A percentile compares a stretch with the other conserved stretches of the same genome.
phyloP scores from a whole-genome alignment of 83 land plant genomes.

The Diphasiastrum complanatum region DNA sequence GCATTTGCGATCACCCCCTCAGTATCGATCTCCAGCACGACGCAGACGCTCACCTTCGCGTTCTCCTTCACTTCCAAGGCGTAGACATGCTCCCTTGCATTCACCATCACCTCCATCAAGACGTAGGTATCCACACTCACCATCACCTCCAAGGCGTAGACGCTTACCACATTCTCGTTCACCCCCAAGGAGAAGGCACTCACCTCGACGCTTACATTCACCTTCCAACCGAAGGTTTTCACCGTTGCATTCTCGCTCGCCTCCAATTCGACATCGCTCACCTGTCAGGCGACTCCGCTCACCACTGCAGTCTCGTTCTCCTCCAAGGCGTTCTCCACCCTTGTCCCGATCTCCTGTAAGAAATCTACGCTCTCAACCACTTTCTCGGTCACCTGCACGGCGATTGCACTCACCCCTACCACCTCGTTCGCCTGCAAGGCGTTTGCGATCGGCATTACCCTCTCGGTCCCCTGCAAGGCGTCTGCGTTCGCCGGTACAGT shows the following conservation, averaged over 20 bases:
- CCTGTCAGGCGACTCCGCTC: background rate
- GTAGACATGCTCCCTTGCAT: conserved; percentile 30
- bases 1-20: background rate
- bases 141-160: conserved; percentile 16
- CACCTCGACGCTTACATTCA: conserved; percentile 39
- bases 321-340: no score
- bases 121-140: background rate
- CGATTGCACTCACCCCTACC: conserved; percentile 1
- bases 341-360: no score
- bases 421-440: no score
- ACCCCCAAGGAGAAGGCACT: conserved; percentile 40
- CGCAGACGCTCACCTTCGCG: conserved; percentile 1
- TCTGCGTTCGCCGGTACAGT: background rate
- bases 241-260: background rate
- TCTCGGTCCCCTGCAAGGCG: conserved; percentile 13
- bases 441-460: background rate
- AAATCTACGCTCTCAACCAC: no score
- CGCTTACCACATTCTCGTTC: conserved; percentile 28
- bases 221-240: conserved; percentile 28
- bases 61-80: conserved; percentile 38
- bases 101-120: conserved; percentile 21
- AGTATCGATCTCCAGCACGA: conserved; percentile 2
- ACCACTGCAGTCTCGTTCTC: background rate
- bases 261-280: background rate
- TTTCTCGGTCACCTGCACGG: background rate